Percentiles rank a stretch among this genome's conserved stretches.
These are phyloP conservation scores for Coemansia sp. DNA, from an alignment of 192 early-diverging fungal species.

Conservation along the genomic window DNA sequence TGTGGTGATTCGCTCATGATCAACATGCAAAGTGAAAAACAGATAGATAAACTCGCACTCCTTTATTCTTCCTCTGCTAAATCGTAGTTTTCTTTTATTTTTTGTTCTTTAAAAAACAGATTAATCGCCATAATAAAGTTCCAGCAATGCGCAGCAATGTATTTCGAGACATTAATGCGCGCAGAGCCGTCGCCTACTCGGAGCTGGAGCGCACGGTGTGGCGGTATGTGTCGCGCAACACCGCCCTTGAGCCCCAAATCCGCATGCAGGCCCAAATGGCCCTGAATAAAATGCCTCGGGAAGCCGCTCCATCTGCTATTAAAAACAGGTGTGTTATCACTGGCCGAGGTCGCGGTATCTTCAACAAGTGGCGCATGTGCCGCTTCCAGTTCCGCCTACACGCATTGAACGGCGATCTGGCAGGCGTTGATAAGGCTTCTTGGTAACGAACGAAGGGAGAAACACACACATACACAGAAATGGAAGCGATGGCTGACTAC, in stretches of 20 bases:
- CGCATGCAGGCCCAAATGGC: slow-evolving; percentile 77
- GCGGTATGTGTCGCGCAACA: slow-evolving; percentile 76
- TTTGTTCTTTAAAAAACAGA: not conserved
- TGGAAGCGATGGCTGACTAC: not conserved
- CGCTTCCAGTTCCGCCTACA: slow-evolving; percentile 79
- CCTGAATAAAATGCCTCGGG: slow-evolving; percentile 65
- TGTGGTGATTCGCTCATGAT: not conserved
- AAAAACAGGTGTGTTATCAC: slow-evolving; percentile 75
- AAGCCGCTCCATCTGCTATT: slow-evolving; percentile 64
- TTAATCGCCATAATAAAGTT: not conserved
- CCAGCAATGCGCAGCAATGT: slow-evolving; percentile 47
- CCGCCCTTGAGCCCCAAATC: slow-evolving; percentile 67
- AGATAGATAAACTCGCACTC: not conserved
- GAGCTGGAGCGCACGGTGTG: slow-evolving; percentile 74
- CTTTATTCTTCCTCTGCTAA: not conserved
- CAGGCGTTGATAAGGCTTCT: slow-evolving; percentile 77
- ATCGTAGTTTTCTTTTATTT: not conserved
- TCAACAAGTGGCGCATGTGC: slow-evolving; percentile 73
- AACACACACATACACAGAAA: not conserved
- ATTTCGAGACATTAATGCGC: slow-evolving; percentile 72
- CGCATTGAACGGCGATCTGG: slow-evolving; percentile 75
- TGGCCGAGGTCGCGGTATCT: slow-evolving; percentile 72
- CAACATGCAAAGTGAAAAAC: not conserved
- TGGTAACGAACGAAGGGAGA: slow-evolving; percentile 58
- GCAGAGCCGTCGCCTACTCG: slow-evolving; percentile 63